Conservation (phyloP, 257 asterid genomes). For the Salvia hispanica region DNA sequence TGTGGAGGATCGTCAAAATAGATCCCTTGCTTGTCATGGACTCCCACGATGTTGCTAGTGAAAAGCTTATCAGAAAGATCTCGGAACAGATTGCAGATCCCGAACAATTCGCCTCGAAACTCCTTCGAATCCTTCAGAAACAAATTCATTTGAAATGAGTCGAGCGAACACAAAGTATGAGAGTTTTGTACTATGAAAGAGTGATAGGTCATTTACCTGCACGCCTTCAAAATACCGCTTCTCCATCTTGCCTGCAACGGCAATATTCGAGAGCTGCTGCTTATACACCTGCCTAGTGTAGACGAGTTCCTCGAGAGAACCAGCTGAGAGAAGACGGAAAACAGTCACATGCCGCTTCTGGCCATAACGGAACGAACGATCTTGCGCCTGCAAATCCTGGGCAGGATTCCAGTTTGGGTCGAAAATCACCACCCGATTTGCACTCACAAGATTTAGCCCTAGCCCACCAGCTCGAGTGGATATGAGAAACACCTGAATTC, state of each 20-base stretch:
- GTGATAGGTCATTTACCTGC: conserved; percentile 52
- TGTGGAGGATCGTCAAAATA: conserved; percentile 39
- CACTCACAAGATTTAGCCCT: conserved; percentile 90
- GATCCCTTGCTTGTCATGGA: conserved; percentile 52
- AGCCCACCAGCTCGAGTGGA: conserved; percentile 99
- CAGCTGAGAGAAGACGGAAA: conserved; percentile 93
- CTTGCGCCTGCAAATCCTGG: conserved; percentile 98
- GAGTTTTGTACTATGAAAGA: not conserved
- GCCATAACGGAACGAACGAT: conserved; percentile 88
- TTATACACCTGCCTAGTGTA: conserved; percentile 89
- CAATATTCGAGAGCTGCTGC: conserved; percentile 91
- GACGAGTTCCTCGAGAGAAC: conserved; percentile 94
- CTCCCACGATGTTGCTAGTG: conserved; percentile 82
- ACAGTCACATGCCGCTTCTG: conserved; percentile 91
- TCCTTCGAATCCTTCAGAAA: conserved; percentile 72
- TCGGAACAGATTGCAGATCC: conserved; percentile 83
- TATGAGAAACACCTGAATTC: conserved; percentile 76
- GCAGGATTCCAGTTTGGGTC: conserved; percentile 99
- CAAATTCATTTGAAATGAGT: conserved; percentile 24
- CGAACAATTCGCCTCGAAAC: conserved; percentile 91
- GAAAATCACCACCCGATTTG: conserved; percentile 90
- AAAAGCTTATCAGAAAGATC: conserved; percentile 88
- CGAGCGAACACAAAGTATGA: not conserved
- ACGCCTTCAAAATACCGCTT: conserved; percentile 93
- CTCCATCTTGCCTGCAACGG: conserved; percentile 89